A percentile compares a stretch with the other conserved stretches of the same genome.
phyloP scores from a whole-genome alignment of 148 eudicot genomes.

The Diospyros lotus region DNA sequence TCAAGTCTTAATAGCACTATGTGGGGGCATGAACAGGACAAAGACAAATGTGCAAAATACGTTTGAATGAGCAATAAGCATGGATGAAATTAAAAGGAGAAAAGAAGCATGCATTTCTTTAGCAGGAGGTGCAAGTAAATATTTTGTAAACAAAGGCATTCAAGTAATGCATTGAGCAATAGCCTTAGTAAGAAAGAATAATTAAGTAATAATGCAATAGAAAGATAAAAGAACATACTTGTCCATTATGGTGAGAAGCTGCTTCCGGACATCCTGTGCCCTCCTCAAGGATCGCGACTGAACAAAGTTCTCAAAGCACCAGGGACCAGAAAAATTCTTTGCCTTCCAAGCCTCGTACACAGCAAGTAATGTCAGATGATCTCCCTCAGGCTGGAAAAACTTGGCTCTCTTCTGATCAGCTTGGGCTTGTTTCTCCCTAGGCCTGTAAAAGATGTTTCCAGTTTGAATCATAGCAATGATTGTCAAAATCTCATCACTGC shows the following conservation, averaged over 20 bases:
- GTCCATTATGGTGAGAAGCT: slow-evolving; percentile 93
- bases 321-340: slow-evolving; percentile 79
- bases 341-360: slow-evolving; percentile 99
- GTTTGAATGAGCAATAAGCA: no score
- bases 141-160: no score
- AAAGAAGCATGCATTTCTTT: background rate
- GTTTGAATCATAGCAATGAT: slow-evolving; percentile 96
- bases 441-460: slow-evolving; percentile 84
- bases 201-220: background rate
- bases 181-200: background rate
- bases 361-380: slow-evolving; percentile 90
- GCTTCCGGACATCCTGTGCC: slow-evolving; percentile 95
- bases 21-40: background rate
- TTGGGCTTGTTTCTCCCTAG: slow-evolving; percentile 96
- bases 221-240: slow-evolving; percentile 45
- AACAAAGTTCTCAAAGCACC: slow-evolving; percentile 95
- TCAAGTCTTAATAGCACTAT: background rate
- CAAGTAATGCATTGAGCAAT: background rate
- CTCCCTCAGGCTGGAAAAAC: slow-evolving; percentile 96
- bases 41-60: background rate
- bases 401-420: slow-evolving; percentile 93
- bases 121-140: background rate
- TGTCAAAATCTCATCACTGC: slow-evolving; percentile 91
- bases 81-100: no score
- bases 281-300: slow-evolving; percentile 91